Conservation (phyloP, 148 eudicot species). For the Cornus suecica region DNA sequence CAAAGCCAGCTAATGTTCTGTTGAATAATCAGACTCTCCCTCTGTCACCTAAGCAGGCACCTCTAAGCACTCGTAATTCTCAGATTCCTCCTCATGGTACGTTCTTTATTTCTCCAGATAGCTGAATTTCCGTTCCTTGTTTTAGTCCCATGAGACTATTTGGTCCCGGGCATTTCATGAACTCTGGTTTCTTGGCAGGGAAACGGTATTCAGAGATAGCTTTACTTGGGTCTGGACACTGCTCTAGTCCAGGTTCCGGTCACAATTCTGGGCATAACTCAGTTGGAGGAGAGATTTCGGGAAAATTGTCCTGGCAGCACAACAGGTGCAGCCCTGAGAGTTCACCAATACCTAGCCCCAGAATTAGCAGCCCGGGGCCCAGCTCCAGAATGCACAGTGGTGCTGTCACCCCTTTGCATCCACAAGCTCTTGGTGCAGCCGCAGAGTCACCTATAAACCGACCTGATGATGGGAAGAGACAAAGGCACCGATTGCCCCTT, state of each 20-base stretch:
- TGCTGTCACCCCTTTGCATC: conserved; percentile 97
- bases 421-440: conserved; percentile 66
- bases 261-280: conserved; percentile 96
- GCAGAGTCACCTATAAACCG: conserved; percentile 40
- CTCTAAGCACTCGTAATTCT: conserved; percentile 58
- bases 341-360: conserved; percentile 95
- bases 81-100: conserved; percentile 70
- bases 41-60: conserved; percentile 57
- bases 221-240: conserved; percentile 85
- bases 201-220: conserved; percentile 71
- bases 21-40: conserved; percentile 38
- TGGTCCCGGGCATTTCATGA: conserved; percentile 62
- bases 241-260: conserved; percentile 99
- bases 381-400: conserved; percentile 96
- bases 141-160: conserved; percentile 85
- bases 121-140: conserved; percentile 92
- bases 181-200: conserved; percentile 60
- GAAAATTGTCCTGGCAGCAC: conserved; percentile 88
- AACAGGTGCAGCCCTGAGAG: conserved; percentile 94
- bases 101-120: conserved; percentile 84
- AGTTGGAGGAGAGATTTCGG: conserved; percentile 89
- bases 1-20: conserved; percentile 38
- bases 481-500: conserved; percentile 83
- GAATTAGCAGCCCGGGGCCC: conserved; percentile 94
- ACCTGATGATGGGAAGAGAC: conserved; percentile 59